Base-by-base conservation (phyloP, 202 grass and related monocot genomes). In the Saccharum hybrid region DNA sequence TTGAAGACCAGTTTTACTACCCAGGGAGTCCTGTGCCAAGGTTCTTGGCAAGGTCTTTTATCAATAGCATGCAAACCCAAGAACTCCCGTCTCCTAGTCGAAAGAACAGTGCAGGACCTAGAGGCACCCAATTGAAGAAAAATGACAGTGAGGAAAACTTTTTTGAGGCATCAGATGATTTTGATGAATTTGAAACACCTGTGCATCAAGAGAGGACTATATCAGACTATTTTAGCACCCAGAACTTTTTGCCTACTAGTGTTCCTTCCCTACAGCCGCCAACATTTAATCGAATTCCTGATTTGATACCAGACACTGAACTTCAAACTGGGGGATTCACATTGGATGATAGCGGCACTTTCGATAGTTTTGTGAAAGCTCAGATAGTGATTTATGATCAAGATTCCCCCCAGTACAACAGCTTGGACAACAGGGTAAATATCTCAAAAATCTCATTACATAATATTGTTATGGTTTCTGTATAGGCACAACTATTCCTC, bases 131-230 rank as follows among this genome's bases (percentile, higher is more conserved):
- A 40, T 56, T 98, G 70, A 93, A 88, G 62, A 94, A 98, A 82
- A 90, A 18, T 90, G 95, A 88, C 15, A 98, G 92, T 1, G 95
- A 93, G 56, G 94, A 97, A 68, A 90, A 51, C 10, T 98, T 93
- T 92, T 98, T 94, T 33, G 95, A 98, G 79, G 95, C 95, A 71
- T 85, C 92, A 12, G 95, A 98, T 85, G 88, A 94, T 87, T 91
- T 98, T 87, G 92, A 93, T 81, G 88, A 94, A 78, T 90, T 81
- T 70, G 88, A 90, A 74, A 88, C 84, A 45, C 89, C 94, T 82
- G 64, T 84, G 84, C 71, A 72, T 79, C 63, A 68, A 77, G 81
- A 87, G 68, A 90, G 84, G 78, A 92, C 84, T 54, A 87, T 76
- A 80, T 90, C 84, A 64, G 74, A 92, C 49, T 92, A 84, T 79